These are phyloP conservation scores for Ceratocystis harringtonii DNA, from an alignment of 2,329 filamentous ascomycete genomes.

Conservation along the genomic window DNA sequence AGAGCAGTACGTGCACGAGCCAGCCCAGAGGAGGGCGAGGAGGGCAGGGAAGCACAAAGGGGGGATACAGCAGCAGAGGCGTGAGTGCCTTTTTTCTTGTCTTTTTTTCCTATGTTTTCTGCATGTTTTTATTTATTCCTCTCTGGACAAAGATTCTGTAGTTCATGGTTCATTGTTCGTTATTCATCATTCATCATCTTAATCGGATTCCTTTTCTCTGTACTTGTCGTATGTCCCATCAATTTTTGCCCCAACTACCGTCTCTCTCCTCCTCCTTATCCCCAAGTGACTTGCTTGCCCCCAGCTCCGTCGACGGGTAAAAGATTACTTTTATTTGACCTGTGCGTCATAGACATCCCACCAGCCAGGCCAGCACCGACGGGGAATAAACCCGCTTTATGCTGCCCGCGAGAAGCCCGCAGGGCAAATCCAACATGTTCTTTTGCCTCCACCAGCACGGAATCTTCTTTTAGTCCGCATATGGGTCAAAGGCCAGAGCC, in stretches of 20 bases:
- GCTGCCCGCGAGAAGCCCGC: too few relatives aligned
- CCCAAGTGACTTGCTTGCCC: too few relatives aligned
- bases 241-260: too few relatives aligned
- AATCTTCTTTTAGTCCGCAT: too few relatives aligned
- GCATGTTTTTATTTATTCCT: slow-evolving; percentile 4
- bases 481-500: background rate
- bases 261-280: too few relatives aligned
- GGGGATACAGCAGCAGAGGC: background rate
- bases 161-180: background rate
- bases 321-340: background rate
- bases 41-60: background rate
- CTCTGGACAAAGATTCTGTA: background rate
- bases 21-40: background rate
- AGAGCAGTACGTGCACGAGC: background rate
- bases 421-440: too few relatives aligned
- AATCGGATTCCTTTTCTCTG: too few relatives aligned
- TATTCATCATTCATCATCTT: background rate
- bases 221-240: too few relatives aligned
- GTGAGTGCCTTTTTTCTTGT: background rate
- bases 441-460: too few relatives aligned
- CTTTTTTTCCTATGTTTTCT: background rate
- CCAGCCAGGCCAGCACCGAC: background rate
- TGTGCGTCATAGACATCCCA: background rate
- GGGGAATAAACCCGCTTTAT: too few relatives aligned
- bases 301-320: too few relatives aligned